These are phyloP conservation scores for Boletales sp. DNA, from an alignment of 768 basidiomycete species.

Conservation along the genomic window DNA sequence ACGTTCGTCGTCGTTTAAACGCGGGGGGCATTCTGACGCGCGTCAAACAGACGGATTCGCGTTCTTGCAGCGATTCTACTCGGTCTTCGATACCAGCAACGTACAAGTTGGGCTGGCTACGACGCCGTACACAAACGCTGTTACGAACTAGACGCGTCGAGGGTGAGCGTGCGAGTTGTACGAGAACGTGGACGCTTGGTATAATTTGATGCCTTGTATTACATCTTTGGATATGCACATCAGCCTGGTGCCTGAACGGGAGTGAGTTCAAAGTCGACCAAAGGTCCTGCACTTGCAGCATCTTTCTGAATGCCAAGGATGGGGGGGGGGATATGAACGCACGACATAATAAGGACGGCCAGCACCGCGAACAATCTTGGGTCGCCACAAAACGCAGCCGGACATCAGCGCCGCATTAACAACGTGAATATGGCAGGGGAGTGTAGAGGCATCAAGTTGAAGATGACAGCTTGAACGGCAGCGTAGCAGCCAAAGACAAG, in stretches of 20 bases:
- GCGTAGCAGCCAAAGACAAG: too few species aligned
- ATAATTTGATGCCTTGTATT: neutral
- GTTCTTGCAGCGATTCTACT: constrained; percentile 62
- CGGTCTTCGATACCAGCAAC: constrained; percentile 42
- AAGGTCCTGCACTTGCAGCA: too few species aligned
- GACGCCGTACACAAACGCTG: constrained; percentile 43
- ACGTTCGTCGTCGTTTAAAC: constrained; percentile 12
- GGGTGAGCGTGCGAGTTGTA: neutral
- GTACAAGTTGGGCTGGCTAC: constrained; percentile 23
- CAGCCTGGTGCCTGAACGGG: too few species aligned
- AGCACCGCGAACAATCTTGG: too few species aligned
- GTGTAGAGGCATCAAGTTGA: too few species aligned
- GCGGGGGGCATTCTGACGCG: neutral
- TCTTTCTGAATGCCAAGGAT: too few species aligned
- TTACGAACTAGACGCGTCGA: constrained; percentile 27
- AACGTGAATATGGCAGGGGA: too few species aligned
- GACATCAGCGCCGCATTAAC: too few species aligned
- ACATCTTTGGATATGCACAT: neutral
- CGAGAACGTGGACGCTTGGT: neutral
- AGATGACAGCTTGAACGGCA: too few species aligned
- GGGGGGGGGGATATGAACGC: too few species aligned
- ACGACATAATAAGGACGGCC: too few species aligned
- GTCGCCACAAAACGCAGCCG: too few species aligned
- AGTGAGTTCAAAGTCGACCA: neutral
- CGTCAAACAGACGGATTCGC: constrained; percentile 45